These are phyloP conservation scores for Trichosanthes cucumerina DNA, from an alignment of 306 rosid species.

Conservation along the genomic window DNA sequence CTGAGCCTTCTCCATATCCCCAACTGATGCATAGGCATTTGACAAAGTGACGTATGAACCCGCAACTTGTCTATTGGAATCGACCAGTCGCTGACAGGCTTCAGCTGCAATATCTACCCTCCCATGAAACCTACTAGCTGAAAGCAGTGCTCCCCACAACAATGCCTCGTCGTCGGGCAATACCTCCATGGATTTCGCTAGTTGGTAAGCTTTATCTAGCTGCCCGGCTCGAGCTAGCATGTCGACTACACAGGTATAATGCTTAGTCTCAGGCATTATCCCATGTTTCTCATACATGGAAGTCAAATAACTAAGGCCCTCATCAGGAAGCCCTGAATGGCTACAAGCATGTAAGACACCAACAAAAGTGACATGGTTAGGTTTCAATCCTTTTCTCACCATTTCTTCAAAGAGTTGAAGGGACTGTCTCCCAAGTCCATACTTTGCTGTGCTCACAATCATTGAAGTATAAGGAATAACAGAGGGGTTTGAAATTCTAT, in stretches of 20 bases:
- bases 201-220: conserved; percentile 45
- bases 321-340: conserved; percentile 71
- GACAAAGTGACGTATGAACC: conserved; percentile 63
- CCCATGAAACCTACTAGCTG: conserved; percentile 80
- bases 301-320: conserved; percentile 49
- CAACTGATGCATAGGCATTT: conserved; percentile 56
- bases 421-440: conserved; percentile 63
- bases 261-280: conserved; percentile 52
- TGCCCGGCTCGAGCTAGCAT: conserved; percentile 74
- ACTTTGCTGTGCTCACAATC: conserved; percentile 78
- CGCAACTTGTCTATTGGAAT: conserved; percentile 52
- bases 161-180: conserved; percentile 30
- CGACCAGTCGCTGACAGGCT: conserved; percentile 52
- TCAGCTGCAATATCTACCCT: conserved; percentile 66
- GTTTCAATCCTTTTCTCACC: conserved; percentile 45
- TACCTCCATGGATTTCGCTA: conserved; percentile 52
- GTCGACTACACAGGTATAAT: conserved; percentile 60
- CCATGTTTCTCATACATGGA: conserved; percentile 53
- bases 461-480: conserved; percentile 64
- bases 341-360: conserved; percentile 83
- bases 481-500: conserved; percentile 41
- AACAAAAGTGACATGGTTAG: conserved; percentile 62
- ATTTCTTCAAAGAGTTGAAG: conserved; percentile 58
- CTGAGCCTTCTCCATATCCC: conserved; percentile 66
- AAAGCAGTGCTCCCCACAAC: conserved; percentile 76